phyloP scores from a whole-genome alignment of 202 grass and related monocot species.

The Zoysia matrella region DNA sequence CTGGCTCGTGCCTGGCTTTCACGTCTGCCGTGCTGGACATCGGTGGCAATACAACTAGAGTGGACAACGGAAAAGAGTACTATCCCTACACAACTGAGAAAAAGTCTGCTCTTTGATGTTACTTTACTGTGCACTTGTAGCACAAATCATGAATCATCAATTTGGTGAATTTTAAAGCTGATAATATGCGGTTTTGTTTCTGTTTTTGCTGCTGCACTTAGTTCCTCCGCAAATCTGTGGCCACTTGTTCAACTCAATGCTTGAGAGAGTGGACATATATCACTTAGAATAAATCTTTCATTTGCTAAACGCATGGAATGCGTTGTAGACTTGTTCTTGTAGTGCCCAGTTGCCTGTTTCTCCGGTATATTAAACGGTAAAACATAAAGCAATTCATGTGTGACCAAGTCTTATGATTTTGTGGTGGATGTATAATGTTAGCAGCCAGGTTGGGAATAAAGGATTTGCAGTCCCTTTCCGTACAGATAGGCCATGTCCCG shows the following conservation, averaged over 20 bases:
- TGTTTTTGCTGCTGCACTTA: conserved; percentile 40
- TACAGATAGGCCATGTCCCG: too few species aligned
- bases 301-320: conserved; percentile 12
- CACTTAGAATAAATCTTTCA: conserved; percentile 45
- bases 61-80: conserved; percentile 85
- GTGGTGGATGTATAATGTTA: too few species aligned
- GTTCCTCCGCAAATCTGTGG: conserved; percentile 44
- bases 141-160: conserved; percentile 46
- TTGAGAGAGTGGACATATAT: conserved; percentile 18
- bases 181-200: conserved; percentile 30
- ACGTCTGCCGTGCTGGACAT: conserved; percentile 74
- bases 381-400: too few species aligned
- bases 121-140: conserved; percentile 35
- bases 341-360: too few species aligned
- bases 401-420: too few species aligned
- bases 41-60: conserved; percentile 79
- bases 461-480: too few species aligned
- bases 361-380: too few species aligned
- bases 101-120: conserved; percentile 64
- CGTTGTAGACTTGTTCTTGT: neutral
- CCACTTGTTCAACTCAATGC: conserved; percentile 14
- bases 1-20: conserved; percentile 78
- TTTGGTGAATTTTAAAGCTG: conserved; percentile 53
- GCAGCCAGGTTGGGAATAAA: too few species aligned
- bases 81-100: conserved; percentile 72